Evolutionary conservation across 148 eudicot genomes (phyloP), one percentile per base, ranked within the genome.

Genomic region (Rhododendron ferrugineum): DNA sequence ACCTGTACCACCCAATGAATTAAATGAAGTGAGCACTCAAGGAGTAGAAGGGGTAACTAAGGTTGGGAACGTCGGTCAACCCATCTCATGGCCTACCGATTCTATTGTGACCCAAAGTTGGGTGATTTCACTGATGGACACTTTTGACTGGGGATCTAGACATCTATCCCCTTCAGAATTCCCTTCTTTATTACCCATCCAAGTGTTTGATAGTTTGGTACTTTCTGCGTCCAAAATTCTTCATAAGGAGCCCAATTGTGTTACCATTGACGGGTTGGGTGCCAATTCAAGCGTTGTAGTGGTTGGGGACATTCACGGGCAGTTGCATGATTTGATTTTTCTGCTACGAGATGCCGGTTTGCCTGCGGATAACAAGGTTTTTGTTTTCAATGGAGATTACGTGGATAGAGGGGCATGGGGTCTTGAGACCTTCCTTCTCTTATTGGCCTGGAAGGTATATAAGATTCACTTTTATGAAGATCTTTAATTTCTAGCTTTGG

Each of bases 341-440:
- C 28, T 54, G 14, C 11, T 54, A 62, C 44, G 15, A 22, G 44
- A 80, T 10, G 83, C 83, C 0, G 83, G 83, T 32, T 80, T 80
- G 32, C 83, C 44, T 5, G 68, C 46, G 0, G 83, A 54, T 54
- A 34, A 54, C 68, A 60, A 62, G 16, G 40, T 93, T 47, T 96
- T 89, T 82, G 97, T 96, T 36, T 96, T 95, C 70, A 96, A 96
- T 88, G 99, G 98, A 7, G 98, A 96, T 93, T 96, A 96, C 87
- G 98, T 96, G 50, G 99, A 96, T 89, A 89, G 98, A 32, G 99
- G 99, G 1, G 99, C 98, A 18, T 96, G 99, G 99, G 99, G 99
- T 26, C 92, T 96, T 68, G 98, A 96, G 89, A 95, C 98, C 20
- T 96, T 91, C 77, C 84, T 96, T 72, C 83, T 94, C 73, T 85